These are phyloP conservation scores for Rhinocladiella similis DNA, from an alignment of 2,329 filamentous ascomycete species.

Conservation along the genomic window DNA sequence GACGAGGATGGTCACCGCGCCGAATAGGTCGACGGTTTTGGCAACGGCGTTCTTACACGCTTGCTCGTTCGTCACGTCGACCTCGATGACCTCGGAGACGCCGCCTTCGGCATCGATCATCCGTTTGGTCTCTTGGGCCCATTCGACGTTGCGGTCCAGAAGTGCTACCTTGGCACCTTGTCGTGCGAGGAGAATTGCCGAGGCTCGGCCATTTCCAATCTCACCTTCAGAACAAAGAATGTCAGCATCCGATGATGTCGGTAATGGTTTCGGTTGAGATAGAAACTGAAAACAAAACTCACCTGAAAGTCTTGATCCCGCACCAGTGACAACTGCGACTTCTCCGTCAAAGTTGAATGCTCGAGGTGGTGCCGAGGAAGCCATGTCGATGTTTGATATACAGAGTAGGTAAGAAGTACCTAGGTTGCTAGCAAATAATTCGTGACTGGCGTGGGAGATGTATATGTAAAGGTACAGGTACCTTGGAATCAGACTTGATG, in stretches of 20 bases:
- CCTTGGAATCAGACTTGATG: too few relatives aligned
- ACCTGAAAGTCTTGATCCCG: conserved; percentile 6
- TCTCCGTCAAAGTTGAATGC: conserved; percentile 10
- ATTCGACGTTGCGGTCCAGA: conserved; percentile 5
- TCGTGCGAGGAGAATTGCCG: conserved; percentile 11
- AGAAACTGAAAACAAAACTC: too few relatives aligned
- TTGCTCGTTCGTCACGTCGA: conserved; percentile 11
- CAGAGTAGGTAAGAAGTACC: neutral
- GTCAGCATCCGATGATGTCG: neutral
- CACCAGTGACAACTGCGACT: conserved; percentile 11
- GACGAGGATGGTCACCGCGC: conserved; percentile 10
- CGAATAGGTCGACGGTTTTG: conserved; percentile 8
- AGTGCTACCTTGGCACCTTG: conserved; percentile 12
- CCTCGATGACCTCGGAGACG: neutral
- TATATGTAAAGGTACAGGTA: too few relatives aligned
- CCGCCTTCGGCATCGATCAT: conserved; percentile 11
- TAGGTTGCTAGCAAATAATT: too few relatives aligned
- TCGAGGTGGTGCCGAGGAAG: neutral
- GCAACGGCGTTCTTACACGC: conserved; percentile 5
- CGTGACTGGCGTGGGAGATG: too few relatives aligned
- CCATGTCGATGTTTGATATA: neutral
- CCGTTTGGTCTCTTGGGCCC: conserved; percentile 6
- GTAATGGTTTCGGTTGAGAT: too few relatives aligned
- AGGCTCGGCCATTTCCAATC: conserved; percentile 15
- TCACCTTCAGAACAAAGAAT: neutral